These are phyloP conservation scores for Agarophyton chilense DNA, from an alignment of 23 red algal species.

Conservation along the genomic window DNA sequence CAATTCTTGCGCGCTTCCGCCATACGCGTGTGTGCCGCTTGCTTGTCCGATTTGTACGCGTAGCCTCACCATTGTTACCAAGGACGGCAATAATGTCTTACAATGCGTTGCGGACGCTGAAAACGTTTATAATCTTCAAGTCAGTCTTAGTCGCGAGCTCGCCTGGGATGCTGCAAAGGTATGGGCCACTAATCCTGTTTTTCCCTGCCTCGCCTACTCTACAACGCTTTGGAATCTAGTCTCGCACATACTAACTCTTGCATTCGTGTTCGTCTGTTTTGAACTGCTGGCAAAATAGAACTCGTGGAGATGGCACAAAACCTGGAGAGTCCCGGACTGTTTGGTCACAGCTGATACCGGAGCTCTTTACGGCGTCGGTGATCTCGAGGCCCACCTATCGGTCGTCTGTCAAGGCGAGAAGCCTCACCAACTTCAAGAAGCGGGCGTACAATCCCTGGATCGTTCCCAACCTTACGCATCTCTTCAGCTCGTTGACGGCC, in stretches of 20 bases:
- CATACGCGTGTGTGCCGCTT: neutral
- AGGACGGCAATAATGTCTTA: slow-evolving; percentile 50
- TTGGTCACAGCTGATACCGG: slow-evolving; percentile 48
- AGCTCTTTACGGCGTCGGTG: slow-evolving; percentile 26
- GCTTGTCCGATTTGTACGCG: neutral
- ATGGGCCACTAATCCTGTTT: neutral
- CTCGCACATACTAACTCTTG: neutral
- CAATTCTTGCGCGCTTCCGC: neutral
- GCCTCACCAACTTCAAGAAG: slow-evolving; percentile 67
- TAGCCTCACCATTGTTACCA: slow-evolving; percentile 52
- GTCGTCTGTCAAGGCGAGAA: slow-evolving; percentile 67
- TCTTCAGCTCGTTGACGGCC: slow-evolving; percentile 62
- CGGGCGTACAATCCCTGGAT: slow-evolving; percentile 70
- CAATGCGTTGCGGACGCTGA: slow-evolving; percentile 56
- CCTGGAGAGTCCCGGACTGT: slow-evolving; percentile 87
- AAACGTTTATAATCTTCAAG: slow-evolving; percentile 48
- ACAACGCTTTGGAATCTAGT: too few species aligned
- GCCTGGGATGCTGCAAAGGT: slow-evolving; percentile 70
- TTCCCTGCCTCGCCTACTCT: neutral
- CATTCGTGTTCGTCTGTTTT: neutral
- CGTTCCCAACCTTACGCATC: slow-evolving; percentile 48
- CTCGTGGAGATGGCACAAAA: slow-evolving; percentile 93
- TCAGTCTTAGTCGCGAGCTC: slow-evolving; percentile 60
- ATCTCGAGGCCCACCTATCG: slow-evolving; percentile 62
- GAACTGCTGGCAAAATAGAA: neutral